Percentiles rank a stretch among this genome's conserved stretches.
phyloP scores from a whole-genome alignment of 2,329 filamentous ascomycete species.

The Blumeria graminis region DNA sequence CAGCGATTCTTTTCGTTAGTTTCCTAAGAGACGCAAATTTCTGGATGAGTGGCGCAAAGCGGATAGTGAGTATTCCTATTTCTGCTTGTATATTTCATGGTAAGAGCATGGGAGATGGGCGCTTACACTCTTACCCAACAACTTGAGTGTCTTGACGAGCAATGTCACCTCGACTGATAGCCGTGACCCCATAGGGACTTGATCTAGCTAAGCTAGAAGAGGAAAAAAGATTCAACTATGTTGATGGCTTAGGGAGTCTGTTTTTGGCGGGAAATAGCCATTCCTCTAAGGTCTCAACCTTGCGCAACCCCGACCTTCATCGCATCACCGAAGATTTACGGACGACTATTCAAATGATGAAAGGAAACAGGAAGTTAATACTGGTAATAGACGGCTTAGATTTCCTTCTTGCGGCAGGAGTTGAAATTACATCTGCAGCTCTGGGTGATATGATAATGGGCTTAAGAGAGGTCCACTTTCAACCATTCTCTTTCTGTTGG shows the following conservation, averaged over 20 bases:
- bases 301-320: not conserved
- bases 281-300: not conserved
- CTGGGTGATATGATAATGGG: conserved; percentile 32
- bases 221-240: conserved; percentile 39
- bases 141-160: not conserved
- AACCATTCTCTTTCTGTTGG: not conserved
- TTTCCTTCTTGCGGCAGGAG: conserved; percentile 34
- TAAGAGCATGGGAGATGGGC: not conserved
- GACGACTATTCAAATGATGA: conserved; percentile 6
- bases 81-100: no score
- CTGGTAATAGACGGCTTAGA: conserved; percentile 44
- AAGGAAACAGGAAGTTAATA: conserved; percentile 19
- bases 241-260: conserved; percentile 33
- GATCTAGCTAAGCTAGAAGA: conserved; percentile 38
- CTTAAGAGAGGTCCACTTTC: conserved; percentile 33
- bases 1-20: conserved; percentile 50
- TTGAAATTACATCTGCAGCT: conserved; percentile 21
- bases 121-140: not conserved
- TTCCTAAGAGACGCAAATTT: conserved; percentile 59
- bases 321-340: conserved; percentile 6
- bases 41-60: conserved; percentile 48
- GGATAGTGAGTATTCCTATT: conserved; percentile 27
- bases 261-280: conserved; percentile 4
- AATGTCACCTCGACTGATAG: not conserved
- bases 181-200: conserved; percentile 27